phyloP scores from a whole-genome alignment of 345 rosid genomes.

The Hibiscus mutabilis region DNA sequence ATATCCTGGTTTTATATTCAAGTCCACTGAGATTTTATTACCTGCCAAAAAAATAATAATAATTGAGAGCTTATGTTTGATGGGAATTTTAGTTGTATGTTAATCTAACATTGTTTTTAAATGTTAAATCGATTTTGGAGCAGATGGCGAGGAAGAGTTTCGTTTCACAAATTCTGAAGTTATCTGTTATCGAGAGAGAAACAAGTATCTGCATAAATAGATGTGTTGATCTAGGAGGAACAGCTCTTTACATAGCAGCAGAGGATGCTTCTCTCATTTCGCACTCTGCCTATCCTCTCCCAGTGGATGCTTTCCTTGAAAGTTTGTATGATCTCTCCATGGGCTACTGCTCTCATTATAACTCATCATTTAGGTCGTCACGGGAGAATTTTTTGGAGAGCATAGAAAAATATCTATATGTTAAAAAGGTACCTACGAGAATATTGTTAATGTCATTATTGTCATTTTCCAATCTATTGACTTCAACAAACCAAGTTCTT shows the following conservation, averaged over 20 bases:
- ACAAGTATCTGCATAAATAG: constrained; percentile 54
- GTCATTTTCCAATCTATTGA: background rate
- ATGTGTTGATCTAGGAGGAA: constrained; percentile 48
- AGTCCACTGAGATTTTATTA: background rate
- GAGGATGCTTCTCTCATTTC: constrained; percentile 65
- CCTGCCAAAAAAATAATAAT: background rate
- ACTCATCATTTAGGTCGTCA: constrained; percentile 28
- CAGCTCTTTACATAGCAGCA: constrained; percentile 52
- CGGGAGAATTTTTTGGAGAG: constrained; percentile 42
- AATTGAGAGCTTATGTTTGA: background rate
- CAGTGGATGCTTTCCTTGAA: constrained; percentile 46
- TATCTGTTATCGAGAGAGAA: constrained; percentile 46
- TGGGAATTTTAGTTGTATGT: no score
- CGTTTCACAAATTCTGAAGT: constrained; percentile 26
- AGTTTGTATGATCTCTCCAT: constrained; percentile 55
- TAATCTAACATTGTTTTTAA: background rate
- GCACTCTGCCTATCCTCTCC: constrained; percentile 57
- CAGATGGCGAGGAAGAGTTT: constrained; percentile 46
- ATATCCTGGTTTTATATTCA: background rate
- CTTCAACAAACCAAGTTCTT: background rate
- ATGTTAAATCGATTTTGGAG: background rate
- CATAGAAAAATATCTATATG: constrained; percentile 38
- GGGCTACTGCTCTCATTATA: constrained; percentile 42
- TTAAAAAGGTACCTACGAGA: constrained; percentile 36
- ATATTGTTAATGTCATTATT: background rate